These are phyloP conservation scores for Geranium rotundifolium DNA, from an alignment of 345 rosid genomes.

Conservation along the genomic window DNA sequence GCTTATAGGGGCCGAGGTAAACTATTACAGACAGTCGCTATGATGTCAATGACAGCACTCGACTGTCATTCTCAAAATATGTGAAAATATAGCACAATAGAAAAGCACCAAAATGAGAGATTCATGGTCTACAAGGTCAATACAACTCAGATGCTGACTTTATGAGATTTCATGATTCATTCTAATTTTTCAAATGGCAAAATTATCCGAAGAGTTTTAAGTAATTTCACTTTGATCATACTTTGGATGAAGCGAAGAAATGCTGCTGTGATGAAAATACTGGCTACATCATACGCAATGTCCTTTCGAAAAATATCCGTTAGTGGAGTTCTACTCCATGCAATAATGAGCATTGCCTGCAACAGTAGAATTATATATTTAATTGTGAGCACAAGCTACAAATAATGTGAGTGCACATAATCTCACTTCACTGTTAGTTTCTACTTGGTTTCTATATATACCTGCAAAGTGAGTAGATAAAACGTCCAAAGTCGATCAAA, in stretches of 20 bases:
- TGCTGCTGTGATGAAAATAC: constrained; percentile 93
- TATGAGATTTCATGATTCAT: not conserved
- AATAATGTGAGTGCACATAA: constrained; percentile 10
- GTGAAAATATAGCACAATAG: too few species aligned
- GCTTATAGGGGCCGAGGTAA: not conserved
- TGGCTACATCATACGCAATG: constrained; percentile 58
- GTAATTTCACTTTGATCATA: constrained; percentile 23
- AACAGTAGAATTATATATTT: constrained; percentile 1
- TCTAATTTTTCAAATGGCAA: not conserved
- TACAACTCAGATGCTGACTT: not conserved
- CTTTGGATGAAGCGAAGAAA: constrained; percentile 79
- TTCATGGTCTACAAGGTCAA: not conserved
- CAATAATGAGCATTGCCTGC: constrained; percentile 80
- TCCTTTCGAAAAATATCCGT: constrained; percentile 49
- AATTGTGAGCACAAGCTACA: not conserved
- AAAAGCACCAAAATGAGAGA: too few species aligned
- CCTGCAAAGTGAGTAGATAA: constrained; percentile 81
- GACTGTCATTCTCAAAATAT: too few species aligned
- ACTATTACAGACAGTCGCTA: too few species aligned
- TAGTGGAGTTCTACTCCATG: constrained; percentile 54
- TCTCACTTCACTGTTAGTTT: not conserved
- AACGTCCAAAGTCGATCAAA: constrained; percentile 94
- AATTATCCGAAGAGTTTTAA: too few species aligned
- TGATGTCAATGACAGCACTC: too few species aligned
- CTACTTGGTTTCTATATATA: constrained; percentile 10